phyloP scores from a whole-genome alignment of 805 yeast species.

The Ogataea ganodermae region DNA sequence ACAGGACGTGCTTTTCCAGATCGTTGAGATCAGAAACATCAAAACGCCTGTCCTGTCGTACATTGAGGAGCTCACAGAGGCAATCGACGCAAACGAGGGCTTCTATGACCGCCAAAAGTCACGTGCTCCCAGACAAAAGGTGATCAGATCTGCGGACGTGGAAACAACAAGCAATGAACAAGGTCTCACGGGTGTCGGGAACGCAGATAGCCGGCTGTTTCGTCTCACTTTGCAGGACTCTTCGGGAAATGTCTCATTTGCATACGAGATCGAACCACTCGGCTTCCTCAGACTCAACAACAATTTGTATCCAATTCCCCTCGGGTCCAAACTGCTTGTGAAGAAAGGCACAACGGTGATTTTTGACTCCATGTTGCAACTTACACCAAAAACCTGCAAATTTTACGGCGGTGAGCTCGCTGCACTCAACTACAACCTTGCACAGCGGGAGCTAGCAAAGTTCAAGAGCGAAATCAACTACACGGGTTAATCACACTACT shows the following conservation, averaged over 20 bases:
- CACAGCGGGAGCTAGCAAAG: constrained; percentile 40
- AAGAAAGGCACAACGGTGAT: constrained; percentile 47
- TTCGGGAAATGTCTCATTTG: constrained; percentile 53
- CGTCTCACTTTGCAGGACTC: constrained; percentile 61
- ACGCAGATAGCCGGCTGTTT: constrained; percentile 32
- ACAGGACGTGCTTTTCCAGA: constrained; percentile 47
- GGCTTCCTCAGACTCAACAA: constrained; percentile 41
- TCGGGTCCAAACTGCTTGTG: constrained; percentile 62
- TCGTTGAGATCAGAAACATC: constrained; percentile 56
- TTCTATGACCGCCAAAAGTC: constrained; percentile 55
- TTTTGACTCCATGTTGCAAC: constrained; percentile 48
- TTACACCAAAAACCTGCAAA: constrained; percentile 23
- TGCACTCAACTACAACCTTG: constrained; percentile 28
- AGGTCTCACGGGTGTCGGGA: background rate
- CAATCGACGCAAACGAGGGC: constrained; percentile 58
- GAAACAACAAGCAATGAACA: constrained; percentile 34
- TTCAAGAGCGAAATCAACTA: constrained; percentile 36
- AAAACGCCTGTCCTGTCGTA: constrained; percentile 52
- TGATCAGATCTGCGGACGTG: constrained; percentile 52
- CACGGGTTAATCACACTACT: constrained; percentile 9
- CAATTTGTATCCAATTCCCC: constrained; percentile 40
- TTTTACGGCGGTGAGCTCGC: constrained; percentile 34
- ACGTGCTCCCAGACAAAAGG: constrained; percentile 18
- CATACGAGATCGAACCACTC: constrained; percentile 56
- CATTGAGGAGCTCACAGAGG: constrained; percentile 54